These are phyloP conservation scores for Mucor velutinosus DNA, from an alignment of 371 early-diverging fungal species.

Conservation along the genomic window DNA sequence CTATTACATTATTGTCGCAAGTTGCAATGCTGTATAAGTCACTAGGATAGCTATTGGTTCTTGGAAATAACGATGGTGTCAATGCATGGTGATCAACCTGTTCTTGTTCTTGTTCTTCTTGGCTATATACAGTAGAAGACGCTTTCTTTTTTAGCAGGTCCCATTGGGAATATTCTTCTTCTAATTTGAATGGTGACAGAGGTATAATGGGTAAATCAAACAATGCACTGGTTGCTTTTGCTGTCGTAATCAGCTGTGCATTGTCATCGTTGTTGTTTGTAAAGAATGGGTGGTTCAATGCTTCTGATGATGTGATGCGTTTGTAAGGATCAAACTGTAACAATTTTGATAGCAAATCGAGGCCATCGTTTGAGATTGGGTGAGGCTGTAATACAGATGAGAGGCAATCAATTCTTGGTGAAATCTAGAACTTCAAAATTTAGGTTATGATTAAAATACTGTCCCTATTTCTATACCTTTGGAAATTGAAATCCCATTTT, in stretches of 20 bases:
- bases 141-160: constrained; percentile 4
- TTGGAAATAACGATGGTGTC: neutral
- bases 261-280: constrained; percentile 28
- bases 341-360: constrained; percentile 46
- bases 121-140: neutral
- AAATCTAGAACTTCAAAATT: neutral
- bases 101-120: neutral
- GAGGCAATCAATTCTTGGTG: neutral
- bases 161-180: constrained; percentile 12
- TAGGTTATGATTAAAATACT: neutral
- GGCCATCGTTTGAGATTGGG: constrained; percentile 6
- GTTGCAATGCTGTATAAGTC: neutral
- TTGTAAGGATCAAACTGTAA: constrained; percentile 81
- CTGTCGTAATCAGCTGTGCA: neutral
- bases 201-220: constrained; percentile 32
- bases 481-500: constrained; percentile 65
- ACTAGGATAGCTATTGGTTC: neutral
- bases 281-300: constrained; percentile 70
- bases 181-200: constrained; percentile 26
- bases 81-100: neutral
- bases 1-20: neutral
- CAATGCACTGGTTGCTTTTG: neutral
- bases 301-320: constrained; percentile 76
- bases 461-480: constrained; percentile 14
- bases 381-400: neutral